These are phyloP conservation scores for Cladorrhinum sp. DNA, from an alignment of 2,329 filamentous ascomycete species.

Conservation along the genomic window DNA sequence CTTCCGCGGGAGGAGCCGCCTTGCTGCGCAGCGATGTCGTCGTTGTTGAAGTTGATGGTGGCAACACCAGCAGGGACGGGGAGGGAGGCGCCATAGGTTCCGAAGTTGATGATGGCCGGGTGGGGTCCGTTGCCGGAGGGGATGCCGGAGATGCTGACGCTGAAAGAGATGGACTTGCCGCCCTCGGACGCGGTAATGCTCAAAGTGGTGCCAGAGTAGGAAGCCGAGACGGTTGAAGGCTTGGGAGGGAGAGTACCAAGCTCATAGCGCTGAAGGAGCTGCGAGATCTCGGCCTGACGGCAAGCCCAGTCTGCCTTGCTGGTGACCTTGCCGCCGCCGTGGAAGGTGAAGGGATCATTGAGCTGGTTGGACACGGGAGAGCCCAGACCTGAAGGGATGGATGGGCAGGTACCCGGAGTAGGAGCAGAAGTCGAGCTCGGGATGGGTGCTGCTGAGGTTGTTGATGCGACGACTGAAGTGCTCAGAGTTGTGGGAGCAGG, in stretches of 20 bases:
- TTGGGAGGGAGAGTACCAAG: conserved; percentile 37
- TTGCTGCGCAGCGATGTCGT: conserved; percentile 53
- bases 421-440: conserved; percentile 1
- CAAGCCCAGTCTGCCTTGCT: conserved; percentile 41
- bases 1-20: conserved; percentile 43
- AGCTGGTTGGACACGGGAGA: conserved; percentile 25
- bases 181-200: conserved; percentile 36
- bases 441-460: conserved; percentile 2
- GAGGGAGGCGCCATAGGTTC: conserved; percentile 46
- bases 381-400: conserved; percentile 17
- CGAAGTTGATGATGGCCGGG: conserved; percentile 49
- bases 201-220: conserved; percentile 34
- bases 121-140: conserved; percentile 38
- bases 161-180: conserved; percentile 34
- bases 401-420: conserved; percentile 17
- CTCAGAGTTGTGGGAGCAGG: conserved; percentile 15
- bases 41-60: conserved; percentile 48
- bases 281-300: conserved; percentile 39
- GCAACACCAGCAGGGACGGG: conserved; percentile 46
- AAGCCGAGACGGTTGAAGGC: conserved; percentile 35
- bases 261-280: conserved; percentile 38
- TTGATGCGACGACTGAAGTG: conserved; percentile 9
- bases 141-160: conserved; percentile 30
- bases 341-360: conserved; percentile 41
- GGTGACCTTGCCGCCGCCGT: conserved; percentile 37